Evolutionary conservation across 768 basidiomycete genomes (phyloP).

Genomic region (Termitomyces sp.): DNA sequence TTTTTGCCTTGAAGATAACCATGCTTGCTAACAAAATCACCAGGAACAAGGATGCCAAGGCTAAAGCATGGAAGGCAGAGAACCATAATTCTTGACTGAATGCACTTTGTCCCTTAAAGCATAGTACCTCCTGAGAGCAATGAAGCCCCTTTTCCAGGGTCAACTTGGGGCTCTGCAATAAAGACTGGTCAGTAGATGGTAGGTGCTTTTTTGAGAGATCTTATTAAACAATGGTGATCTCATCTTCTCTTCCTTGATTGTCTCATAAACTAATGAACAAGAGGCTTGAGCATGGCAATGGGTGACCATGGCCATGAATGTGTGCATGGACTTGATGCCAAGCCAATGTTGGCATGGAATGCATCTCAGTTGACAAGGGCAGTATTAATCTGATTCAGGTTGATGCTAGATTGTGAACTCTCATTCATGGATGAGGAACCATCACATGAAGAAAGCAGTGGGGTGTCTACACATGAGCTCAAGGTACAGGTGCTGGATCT

Average conservation of each 20-base stretch:
- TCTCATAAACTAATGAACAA: slow-evolving; percentile 71
- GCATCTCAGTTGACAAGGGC: slow-evolving; percentile 52
- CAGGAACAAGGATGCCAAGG: slow-evolving; percentile 64
- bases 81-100: slow-evolving; percentile 66
- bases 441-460: slow-evolving; percentile 66
- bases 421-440: slow-evolving; percentile 60
- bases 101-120: slow-evolving; percentile 69
- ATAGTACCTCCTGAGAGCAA: slow-evolving; percentile 62
- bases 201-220: slow-evolving; percentile 31
- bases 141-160: slow-evolving; percentile 54
- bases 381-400: slow-evolving; percentile 56
- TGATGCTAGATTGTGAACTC: slow-evolving; percentile 76
- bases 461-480: slow-evolving; percentile 67
- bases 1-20: slow-evolving; percentile 61
- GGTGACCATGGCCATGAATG: slow-evolving; percentile 62
- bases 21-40: slow-evolving; percentile 72
- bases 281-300: slow-evolving; percentile 67
- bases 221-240: slow-evolving; percentile 24
- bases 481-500: slow-evolving; percentile 68
- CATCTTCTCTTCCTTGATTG: slow-evolving; percentile 68
- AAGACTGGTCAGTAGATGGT: slow-evolving; percentile 42
- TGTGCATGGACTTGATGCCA: slow-evolving; percentile 44
- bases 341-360: slow-evolving; percentile 41
- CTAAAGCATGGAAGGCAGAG: slow-evolving; percentile 67
- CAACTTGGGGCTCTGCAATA: slow-evolving; percentile 53